Evolutionary conservation across 2,329 filamentous ascomycete genomes (phyloP), one percentile per base, ranked within the genome.

Genomic region (Apiospora hydei): DNA sequence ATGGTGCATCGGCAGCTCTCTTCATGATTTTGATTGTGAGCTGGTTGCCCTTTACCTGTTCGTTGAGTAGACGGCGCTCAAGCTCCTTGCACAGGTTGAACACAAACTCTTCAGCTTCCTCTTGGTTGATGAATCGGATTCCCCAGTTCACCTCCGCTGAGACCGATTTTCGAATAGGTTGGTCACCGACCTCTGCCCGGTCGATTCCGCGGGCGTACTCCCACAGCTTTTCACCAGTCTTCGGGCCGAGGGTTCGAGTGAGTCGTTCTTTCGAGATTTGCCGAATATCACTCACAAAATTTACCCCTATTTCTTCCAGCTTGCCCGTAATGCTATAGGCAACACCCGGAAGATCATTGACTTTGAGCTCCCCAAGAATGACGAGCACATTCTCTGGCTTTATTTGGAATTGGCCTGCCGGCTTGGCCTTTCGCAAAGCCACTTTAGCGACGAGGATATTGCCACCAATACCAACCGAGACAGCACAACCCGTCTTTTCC

Each of bases 111-210:
- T 98, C 96, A 0, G 95, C 95, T 82, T 99, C 96, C n/a, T 90
- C 88, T 78, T 98, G 94, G 73, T 89, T 97, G 76, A 96, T 90
- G 80, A 99, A 99, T 7, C 96, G 91, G 71, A 99, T 97, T 3
- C 97, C 96, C 96, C 96, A 99, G 77, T 96, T 99, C 74, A 99
- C 94, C 80, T 99, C 96, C 0, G 96, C 96, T 1, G 96, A 98
- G 0, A 99, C 94, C 0, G 96, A 98, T 80, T 98, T 99, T 70
- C 96, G 91, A 21, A 94, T 86, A 0, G 92, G 90, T 78, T 97
- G 93, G 72, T 96, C 93, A 44, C 95, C 96, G 7, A 98, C 94
- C 81, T 98, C 94, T 1, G 90, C 87, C 69, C 87, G 88, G 82
- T 99, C 96, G 68, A 98, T 94, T 3, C 96, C 96, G 7, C 94